Evolutionary conservation across 345 rosid genomes (phyloP).

Genomic region (Geranium brycei): DNA sequence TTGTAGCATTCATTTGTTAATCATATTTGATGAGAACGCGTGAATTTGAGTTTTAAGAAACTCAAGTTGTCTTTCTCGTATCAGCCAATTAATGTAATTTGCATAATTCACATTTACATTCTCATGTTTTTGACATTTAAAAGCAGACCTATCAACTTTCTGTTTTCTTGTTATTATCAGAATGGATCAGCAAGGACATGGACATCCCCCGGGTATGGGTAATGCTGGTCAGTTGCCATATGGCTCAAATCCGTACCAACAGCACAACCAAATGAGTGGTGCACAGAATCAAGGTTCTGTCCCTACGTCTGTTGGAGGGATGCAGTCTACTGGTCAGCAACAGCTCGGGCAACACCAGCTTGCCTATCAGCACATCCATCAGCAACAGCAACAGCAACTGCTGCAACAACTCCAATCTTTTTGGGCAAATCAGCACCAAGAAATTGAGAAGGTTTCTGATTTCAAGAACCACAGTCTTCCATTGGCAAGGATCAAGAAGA

Average conservation of each 20-base stretch:
- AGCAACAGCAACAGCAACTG: constrained; percentile 87
- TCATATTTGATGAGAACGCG: background rate
- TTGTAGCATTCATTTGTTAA: background rate
- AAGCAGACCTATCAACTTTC: constrained; percentile 6
- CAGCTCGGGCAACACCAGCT: constrained; percentile 58
- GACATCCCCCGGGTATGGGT: constrained; percentile 53
- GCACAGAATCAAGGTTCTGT: constrained; percentile 28
- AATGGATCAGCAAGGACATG: constrained; percentile 79
- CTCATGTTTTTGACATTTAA: constrained; percentile 4
- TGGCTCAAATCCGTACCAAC: constrained; percentile 49
- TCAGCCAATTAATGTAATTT: background rate
- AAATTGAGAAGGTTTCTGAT: constrained; percentile 65
- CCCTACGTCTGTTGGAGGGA: constrained; percentile 27
- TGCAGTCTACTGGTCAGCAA: constrained; percentile 35
- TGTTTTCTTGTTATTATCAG: constrained; percentile 7
- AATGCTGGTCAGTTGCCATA: constrained; percentile 35
- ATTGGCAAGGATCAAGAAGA: constrained; percentile 88
- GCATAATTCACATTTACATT: background rate
- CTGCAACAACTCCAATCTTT: constrained; percentile 78
- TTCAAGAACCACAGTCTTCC: constrained; percentile 96
- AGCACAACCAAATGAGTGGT: constrained; percentile 34
- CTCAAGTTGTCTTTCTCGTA: too few relatives aligned
- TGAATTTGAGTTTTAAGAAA: too few relatives aligned
- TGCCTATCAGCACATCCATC: constrained; percentile 75
- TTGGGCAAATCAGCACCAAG: constrained; percentile 77